These are phyloP conservation scores for Ammopiptanthus mongolicus DNA, from an alignment of 306 rosid genomes.

Conservation along the genomic window DNA sequence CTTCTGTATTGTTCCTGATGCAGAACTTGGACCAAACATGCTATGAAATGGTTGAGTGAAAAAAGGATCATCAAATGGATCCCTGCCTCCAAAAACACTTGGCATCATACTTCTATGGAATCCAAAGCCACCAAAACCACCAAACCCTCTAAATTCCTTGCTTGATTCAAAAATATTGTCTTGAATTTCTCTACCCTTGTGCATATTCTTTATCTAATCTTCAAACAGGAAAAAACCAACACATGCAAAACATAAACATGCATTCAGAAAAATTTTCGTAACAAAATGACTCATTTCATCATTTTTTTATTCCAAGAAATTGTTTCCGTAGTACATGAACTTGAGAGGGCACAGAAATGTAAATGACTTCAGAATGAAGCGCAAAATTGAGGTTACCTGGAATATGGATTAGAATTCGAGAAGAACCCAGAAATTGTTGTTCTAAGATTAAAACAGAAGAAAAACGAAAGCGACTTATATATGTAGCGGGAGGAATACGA, in stretches of 20 bases:
- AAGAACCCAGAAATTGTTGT: not conserved
- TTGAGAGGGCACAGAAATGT: not conserved
- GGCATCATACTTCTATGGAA: conserved; percentile 38
- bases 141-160: conserved; percentile 22
- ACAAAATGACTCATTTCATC: not conserved
- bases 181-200: conserved; percentile 38
- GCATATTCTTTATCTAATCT: conserved; percentile 38
- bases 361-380: not conserved
- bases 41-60: conserved; percentile 50
- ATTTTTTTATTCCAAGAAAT: not conserved
- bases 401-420: not conserved
- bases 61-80: conserved; percentile 84
- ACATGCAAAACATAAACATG: not conserved
- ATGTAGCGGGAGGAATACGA: not conserved
- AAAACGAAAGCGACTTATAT: not conserved
- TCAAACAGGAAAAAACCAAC: not conserved
- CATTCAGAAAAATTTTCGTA: not conserved
- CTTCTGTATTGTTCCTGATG: conserved; percentile 19
- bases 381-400: not conserved
- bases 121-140: conserved; percentile 46
- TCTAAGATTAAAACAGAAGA: too few species aligned
- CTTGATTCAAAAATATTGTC: conserved; percentile 29
- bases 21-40: conserved; percentile 25
- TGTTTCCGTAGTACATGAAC: not conserved
- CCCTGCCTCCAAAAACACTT: conserved; percentile 56